Conservation (phyloP, 2,329 filamentous ascomycete species). For the Cytospora piceicola region DNA sequence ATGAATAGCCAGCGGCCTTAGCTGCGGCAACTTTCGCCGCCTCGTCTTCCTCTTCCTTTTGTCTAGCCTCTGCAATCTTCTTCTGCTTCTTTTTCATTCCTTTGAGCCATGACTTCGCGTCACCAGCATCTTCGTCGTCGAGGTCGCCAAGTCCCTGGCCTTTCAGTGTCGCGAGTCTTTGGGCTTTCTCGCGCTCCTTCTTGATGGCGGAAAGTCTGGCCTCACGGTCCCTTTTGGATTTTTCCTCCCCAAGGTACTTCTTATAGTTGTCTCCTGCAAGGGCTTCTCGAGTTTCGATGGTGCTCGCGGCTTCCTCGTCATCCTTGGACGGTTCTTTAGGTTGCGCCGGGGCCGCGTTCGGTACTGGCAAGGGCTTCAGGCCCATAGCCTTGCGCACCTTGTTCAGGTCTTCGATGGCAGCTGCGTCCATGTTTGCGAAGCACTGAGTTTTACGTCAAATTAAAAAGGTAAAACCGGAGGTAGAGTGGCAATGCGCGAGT, state of each 20-base stretch:
- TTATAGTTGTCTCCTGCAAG: constrained; percentile 74
- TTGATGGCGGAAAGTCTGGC: constrained; percentile 82
- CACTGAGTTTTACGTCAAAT: neutral
- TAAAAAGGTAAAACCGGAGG: neutral
- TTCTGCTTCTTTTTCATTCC: constrained; percentile 93
- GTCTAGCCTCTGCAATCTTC: constrained; percentile 79
- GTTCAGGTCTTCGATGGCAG: constrained; percentile 91
- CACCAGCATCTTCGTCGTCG: constrained; percentile 66
- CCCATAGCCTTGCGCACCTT: constrained; percentile 87
- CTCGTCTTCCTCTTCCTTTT: constrained; percentile 74
- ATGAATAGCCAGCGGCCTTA: constrained; percentile 72
- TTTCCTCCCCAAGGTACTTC: constrained; percentile 69
- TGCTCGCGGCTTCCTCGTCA: constrained; percentile 74
- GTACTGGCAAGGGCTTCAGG: constrained; percentile 85
- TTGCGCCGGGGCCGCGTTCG: constrained; percentile 58
- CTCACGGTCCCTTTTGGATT: constrained; percentile 76
- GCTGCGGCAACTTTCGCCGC: constrained; percentile 71
- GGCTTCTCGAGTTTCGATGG: constrained; percentile 79
- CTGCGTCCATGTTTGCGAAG: constrained; percentile 58
- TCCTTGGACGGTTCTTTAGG: constrained; percentile 48
- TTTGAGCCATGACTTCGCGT: constrained; percentile 85
- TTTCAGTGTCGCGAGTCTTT: constrained; percentile 74
- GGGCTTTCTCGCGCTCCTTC: constrained; percentile 82
- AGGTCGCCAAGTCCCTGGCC: constrained; percentile 83
- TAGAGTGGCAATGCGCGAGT: neutral